Conservation (phyloP, 1,139 yeast genomes). For the Pichia sp. region DNA sequence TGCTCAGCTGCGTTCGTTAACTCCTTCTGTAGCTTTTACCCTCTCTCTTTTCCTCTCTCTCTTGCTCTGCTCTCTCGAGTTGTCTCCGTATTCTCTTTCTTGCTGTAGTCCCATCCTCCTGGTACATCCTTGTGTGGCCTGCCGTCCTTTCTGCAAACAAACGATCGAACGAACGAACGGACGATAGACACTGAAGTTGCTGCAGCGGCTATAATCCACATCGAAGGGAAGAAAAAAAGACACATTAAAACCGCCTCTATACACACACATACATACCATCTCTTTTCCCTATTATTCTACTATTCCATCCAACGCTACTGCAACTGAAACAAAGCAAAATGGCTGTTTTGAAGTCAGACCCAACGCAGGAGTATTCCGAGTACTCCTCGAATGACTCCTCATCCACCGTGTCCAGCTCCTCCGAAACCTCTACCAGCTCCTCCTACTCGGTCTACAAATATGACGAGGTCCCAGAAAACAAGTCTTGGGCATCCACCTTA, state of each 20-base stretch:
- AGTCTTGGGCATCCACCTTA: constrained; percentile 86
- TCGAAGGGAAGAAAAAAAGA: not conserved
- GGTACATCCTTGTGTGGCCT: too few relatives aligned
- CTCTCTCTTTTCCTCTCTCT: not conserved
- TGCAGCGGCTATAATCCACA: not conserved
- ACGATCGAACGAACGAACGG: too few relatives aligned
- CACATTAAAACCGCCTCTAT: not conserved
- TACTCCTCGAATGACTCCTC: constrained; percentile 7
- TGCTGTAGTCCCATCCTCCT: not conserved
- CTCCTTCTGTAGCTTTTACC: not conserved
- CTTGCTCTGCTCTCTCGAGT: not conserved
- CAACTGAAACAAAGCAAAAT: not conserved
- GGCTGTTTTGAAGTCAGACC: constrained; percentile 28
- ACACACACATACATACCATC: not conserved
- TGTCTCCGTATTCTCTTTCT: not conserved
- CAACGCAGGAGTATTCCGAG: constrained; percentile 24
- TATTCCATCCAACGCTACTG: too few relatives aligned
- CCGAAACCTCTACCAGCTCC: not conserved
- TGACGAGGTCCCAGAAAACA: constrained; percentile 74
- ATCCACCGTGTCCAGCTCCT: not conserved
- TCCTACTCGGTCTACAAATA: constrained; percentile 47
- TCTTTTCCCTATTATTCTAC: too few relatives aligned
- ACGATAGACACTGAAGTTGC: not conserved
- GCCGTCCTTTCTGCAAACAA: not conserved
- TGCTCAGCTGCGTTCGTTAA: not conserved